Evolutionary conservation across 495 filamentous ascomycete species (phyloP).

Genomic region (Aspergillus diversus): DNA sequence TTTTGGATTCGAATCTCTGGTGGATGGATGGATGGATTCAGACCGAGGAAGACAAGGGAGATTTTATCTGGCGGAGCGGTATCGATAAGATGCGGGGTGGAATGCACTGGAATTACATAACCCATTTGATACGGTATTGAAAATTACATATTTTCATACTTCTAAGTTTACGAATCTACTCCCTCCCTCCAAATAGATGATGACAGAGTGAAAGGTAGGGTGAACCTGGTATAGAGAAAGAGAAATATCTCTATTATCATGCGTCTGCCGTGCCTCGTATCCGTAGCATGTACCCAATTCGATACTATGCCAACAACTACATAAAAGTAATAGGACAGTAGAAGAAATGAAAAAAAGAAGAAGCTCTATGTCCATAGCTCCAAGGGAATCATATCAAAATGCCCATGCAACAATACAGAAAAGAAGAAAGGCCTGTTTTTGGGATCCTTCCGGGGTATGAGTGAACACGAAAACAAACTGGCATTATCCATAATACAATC

Average conservation of each 20-base stretch:
- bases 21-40: neutral
- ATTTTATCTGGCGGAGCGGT: neutral
- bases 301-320: neutral
- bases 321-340: neutral
- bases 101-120: neutral
- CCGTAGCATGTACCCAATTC: neutral
- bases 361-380: constrained; percentile 5
- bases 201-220: too few species aligned
- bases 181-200: too few species aligned
- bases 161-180: neutral
- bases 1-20: neutral
- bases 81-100: constrained; percentile 5
- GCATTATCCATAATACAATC: constrained; percentile 30
- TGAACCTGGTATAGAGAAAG: too few species aligned
- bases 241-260: neutral
- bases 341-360: constrained; percentile 4
- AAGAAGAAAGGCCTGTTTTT: constrained; percentile 27
- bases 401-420: constrained; percentile 25
- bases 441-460: constrained; percentile 25
- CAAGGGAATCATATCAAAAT: constrained; percentile 36
- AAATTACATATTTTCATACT: neutral
- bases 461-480: neutral
- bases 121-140: neutral
- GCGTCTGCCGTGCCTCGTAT: constrained; percentile 1
- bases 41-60: neutral